Evolutionary conservation across 2,329 filamentous ascomycete species (phyloP).

Genomic region (Colletotrichum euphorbiae): DNA sequence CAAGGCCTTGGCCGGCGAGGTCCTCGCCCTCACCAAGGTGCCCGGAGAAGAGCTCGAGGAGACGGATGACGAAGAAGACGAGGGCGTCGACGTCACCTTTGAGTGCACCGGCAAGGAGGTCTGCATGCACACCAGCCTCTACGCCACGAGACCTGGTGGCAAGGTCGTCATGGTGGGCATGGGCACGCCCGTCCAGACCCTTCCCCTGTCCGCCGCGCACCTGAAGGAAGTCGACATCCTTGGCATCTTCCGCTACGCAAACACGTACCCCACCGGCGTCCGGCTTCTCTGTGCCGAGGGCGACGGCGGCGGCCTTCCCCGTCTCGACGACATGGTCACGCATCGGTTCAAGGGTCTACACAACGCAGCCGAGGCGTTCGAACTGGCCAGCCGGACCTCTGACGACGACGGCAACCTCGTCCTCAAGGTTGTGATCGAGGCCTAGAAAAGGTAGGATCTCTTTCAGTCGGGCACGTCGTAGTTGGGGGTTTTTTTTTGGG

Average conservation of each 20-base stretch:
- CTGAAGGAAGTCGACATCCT: slow-evolving; percentile 81
- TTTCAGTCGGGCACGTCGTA: too few species aligned
- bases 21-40: slow-evolving; percentile 56
- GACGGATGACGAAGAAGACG: slow-evolving; percentile 67
- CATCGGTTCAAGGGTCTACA: slow-evolving; percentile 76
- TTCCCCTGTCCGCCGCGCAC: slow-evolving; percentile 78
- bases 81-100: slow-evolving; percentile 76
- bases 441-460: slow-evolving; percentile 48
- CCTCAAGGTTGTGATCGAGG: slow-evolving; percentile 76
- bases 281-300: slow-evolving; percentile 64
- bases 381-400: slow-evolving; percentile 75
- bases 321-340: slow-evolving; percentile 78
- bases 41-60: slow-evolving; percentile 46
- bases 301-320: slow-evolving; percentile 62
- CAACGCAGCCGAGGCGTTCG: slow-evolving; percentile 72
- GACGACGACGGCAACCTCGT: slow-evolving; percentile 77
- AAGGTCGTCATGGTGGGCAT: slow-evolving; percentile 83
- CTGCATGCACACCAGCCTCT: slow-evolving; percentile 81
- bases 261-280: slow-evolving; percentile 80
- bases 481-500: not conserved
- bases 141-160: slow-evolving; percentile 76
- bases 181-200: slow-evolving; percentile 80
- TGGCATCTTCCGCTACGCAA: slow-evolving; percentile 80
- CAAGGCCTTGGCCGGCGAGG: slow-evolving; percentile 61
- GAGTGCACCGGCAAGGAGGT: slow-evolving; percentile 82